Evolutionary conservation across 2,329 filamentous ascomycete species (phyloP).

Genomic region (Tolypocladium album): DNA sequence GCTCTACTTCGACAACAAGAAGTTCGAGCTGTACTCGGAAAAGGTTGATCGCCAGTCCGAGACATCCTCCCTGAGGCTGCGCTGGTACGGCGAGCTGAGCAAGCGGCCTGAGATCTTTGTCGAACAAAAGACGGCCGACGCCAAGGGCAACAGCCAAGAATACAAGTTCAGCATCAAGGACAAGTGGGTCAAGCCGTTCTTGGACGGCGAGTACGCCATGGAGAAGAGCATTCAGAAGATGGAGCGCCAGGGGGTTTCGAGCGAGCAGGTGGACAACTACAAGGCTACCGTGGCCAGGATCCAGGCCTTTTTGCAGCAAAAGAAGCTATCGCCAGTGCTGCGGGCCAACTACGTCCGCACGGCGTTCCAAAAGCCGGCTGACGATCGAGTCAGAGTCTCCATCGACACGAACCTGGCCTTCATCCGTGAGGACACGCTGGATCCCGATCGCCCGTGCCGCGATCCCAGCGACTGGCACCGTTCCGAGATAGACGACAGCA

Average conservation of each 20-base stretch:
- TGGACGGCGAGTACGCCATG: slow-evolving; percentile 80
- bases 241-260: slow-evolving; percentile 60
- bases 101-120: slow-evolving; percentile 71
- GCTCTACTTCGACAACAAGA: slow-evolving; percentile 85
- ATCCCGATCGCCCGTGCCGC: slow-evolving; percentile 75
- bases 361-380: slow-evolving; percentile 90
- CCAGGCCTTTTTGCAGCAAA: slow-evolving; percentile 66
- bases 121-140: slow-evolving; percentile 79
- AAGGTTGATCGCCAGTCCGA: slow-evolving; percentile 71
- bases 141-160: slow-evolving; percentile 68
- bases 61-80: slow-evolving; percentile 71
- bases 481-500: slow-evolving; percentile 71
- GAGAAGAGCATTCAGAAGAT: slow-evolving; percentile 86
- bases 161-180: slow-evolving; percentile 79
- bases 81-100: slow-evolving; percentile 83
- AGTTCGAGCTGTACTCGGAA: slow-evolving; percentile 75
- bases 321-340: slow-evolving; percentile 72
- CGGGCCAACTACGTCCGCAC: slow-evolving; percentile 90
- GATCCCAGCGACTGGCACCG: slow-evolving; percentile 87
- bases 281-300: slow-evolving; percentile 65
- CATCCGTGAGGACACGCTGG: slow-evolving; percentile 69
- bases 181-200: slow-evolving; percentile 83
- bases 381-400: slow-evolving; percentile 81
- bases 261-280: slow-evolving; percentile 56
- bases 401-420: slow-evolving; percentile 89